phyloP scores from a whole-genome alignment of 2,329 filamentous ascomycete species.

The Fusarium annulatum region DNA sequence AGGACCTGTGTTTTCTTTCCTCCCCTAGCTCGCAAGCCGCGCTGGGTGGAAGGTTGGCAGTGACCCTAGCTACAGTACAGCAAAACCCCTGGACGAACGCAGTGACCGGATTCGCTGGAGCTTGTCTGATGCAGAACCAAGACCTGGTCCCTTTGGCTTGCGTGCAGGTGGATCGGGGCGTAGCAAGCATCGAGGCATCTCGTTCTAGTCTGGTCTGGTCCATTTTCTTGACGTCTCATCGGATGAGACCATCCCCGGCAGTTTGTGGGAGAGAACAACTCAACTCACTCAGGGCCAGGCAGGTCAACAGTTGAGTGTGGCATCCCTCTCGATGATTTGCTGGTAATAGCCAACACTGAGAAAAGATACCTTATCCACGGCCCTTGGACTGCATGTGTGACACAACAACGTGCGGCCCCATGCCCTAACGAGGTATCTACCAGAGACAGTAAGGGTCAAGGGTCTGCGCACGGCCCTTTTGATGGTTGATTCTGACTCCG shows the following conservation, averaged over 20 bases:
- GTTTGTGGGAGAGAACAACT: conserved; percentile 19
- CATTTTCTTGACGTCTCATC: conserved; percentile 34
- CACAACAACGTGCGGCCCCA: conserved; percentile 43
- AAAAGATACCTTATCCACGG: conserved; percentile 20
- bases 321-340: conserved; percentile 15
- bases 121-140: conserved; percentile 29
- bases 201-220: conserved; percentile 9
- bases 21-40: neutral
- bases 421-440: conserved; percentile 41
- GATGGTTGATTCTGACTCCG: conserved; percentile 10
- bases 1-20: too few relatives aligned
- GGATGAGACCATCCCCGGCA: conserved; percentile 24
- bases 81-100: conserved; percentile 24
- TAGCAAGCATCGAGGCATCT: conserved; percentile 33
- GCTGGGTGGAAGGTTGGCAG: conserved; percentile 36
- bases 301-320: conserved; percentile 12
- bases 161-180: conserved; percentile 43
- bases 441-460: conserved; percentile 38
- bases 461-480: conserved; percentile 37
- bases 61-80: conserved; percentile 29
- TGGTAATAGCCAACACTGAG: conserved; percentile 10
- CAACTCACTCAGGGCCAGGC: neutral
- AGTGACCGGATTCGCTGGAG: conserved; percentile 34
- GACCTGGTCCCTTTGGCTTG: conserved; percentile 39
- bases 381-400: conserved; percentile 30